Base-by-base conservation (phyloP, 2,329 filamentous ascomycete genomes). In the Dendrostoma leiphaemia region DNA sequence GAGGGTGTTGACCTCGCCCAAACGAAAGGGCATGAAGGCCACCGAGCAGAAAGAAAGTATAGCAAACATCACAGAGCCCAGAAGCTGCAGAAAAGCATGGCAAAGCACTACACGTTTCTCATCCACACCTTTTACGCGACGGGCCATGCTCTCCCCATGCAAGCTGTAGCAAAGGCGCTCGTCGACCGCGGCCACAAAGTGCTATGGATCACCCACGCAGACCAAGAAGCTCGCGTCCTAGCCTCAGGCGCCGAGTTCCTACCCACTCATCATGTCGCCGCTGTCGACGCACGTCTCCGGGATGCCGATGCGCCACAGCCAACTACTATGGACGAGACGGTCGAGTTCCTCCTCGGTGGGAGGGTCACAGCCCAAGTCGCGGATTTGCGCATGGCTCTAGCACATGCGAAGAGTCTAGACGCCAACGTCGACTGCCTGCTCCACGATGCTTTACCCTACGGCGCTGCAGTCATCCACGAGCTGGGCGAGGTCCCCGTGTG, bases 91-190 rank as follows among this genome's bases (percentile, higher is more conserved):
- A 40, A 40, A 40, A 40, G 23, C 9, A 52, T 52, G 50, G 50
- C 29, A 31, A 72, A 68, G 45, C 37, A 5, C 37, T 21, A 17
- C n/a, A 40, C 37, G 4, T 62, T 74, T 44, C 64, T 74, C 10
- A 61, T 73, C 7, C 65, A 72, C 49, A 74, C 71, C 8, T 70
- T 71, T 51, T 72, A 72, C 38, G 71, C 70, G 9, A 69, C 68
- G 0, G 71, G 70, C 35, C 71, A 74, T 61, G 65, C 68, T 23
- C 67, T 70, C 31, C 71, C 71, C 13, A 72, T 72, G 67, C 70
- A 71, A 51, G 69, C 71, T 5, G 63, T 73, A 4, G 69, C 70
- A 45, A 63, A 66, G 51, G 67, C 70, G 44, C 69, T 74, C 21
- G 62, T 72, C 29, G 62, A 62, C 23, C 67, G 66, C 29, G 70